Base-by-base conservation (phyloP, 352 stramenopile genomes). In the Globisporangium yorkense region DNA sequence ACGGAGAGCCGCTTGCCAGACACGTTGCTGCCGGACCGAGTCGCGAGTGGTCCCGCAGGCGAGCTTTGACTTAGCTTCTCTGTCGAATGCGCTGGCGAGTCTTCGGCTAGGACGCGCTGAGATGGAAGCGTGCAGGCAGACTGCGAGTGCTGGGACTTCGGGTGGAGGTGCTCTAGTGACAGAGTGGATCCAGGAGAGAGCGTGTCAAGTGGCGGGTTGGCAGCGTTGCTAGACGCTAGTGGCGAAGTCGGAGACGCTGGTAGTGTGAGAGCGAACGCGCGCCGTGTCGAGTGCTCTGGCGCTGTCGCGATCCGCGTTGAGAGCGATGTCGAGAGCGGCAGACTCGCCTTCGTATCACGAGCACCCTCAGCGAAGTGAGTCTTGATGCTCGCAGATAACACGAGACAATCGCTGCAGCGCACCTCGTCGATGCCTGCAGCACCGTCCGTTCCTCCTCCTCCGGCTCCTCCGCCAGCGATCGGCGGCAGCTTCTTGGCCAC, bases 401-500 rank as follows among this genome's bases (percentile, higher is more conserved):
- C 33, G 9, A 10, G 33, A 37, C 18, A 50, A 43, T 33, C 15
- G 12, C 35, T 20, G 5, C 1, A 48, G 10, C 47, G 37, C 39
- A 61, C 46, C 56, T 54, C 56, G 2, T 61, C 56, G 24, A 31
- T 10, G 15, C 2, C n/a, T 31, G 3, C 49, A 33, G 16, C 21
- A 5, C 31, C n/a, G 15, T 20, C 4, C 3, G 31, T 3, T 35
- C 7, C 27, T 40, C 16, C 31, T n/a, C 15, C 4, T 12, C 16
- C 33, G 5, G 52, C 18, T 24, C 50, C 20, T 6, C 29, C 20
- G 1, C 72, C 60, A n/a, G 40, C 29, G 27, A 84, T 54, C 33
- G 77, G 77, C 8, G 79, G 79, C 5, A 86, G 59, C 49, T 77
- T 87, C 24, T 66, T 78, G 15, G 31, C 50, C 13, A 61, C 58